Conservation (phyloP, 305 asterid species). For the Fraxinus ornus region DNA sequence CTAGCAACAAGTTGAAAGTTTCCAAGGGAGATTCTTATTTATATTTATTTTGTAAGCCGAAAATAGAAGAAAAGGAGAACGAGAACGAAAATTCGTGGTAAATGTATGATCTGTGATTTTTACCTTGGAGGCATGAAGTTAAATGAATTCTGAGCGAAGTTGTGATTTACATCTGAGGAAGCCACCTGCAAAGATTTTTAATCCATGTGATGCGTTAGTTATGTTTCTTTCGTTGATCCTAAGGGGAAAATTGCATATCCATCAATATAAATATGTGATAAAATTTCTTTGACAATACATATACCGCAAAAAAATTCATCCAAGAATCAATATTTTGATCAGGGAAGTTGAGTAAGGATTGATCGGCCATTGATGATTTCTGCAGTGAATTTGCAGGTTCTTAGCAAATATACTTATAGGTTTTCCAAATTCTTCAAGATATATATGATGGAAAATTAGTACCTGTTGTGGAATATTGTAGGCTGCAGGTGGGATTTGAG, state of each 20-base stretch:
- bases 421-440: not conserved
- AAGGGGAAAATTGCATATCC: not conserved
- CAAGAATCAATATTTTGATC: conserved; percentile 8
- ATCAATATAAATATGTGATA: not conserved
- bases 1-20: not conserved
- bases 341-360: conserved; percentile 19
- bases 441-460: not conserved
- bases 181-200: conserved; percentile 19
- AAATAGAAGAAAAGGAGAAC: not conserved
- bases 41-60: not conserved
- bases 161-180: conserved; percentile 17
- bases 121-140: conserved; percentile 37
- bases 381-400: conserved; percentile 16
- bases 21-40: not conserved
- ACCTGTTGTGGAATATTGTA: conserved; percentile 28
- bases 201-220: not conserved
- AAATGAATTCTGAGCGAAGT: conserved; percentile 14
- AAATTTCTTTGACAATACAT: not conserved
- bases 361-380: conserved; percentile 24
- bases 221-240: not conserved
- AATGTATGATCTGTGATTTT: not conserved
- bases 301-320: not conserved
- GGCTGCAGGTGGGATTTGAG: conserved; percentile 7
- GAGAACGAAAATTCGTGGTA: not conserved
- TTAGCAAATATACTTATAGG: not conserved